Evolutionary conservation across 2,329 filamentous ascomycete genomes (phyloP).

Genomic region (Pseudocercospora musae): DNA sequence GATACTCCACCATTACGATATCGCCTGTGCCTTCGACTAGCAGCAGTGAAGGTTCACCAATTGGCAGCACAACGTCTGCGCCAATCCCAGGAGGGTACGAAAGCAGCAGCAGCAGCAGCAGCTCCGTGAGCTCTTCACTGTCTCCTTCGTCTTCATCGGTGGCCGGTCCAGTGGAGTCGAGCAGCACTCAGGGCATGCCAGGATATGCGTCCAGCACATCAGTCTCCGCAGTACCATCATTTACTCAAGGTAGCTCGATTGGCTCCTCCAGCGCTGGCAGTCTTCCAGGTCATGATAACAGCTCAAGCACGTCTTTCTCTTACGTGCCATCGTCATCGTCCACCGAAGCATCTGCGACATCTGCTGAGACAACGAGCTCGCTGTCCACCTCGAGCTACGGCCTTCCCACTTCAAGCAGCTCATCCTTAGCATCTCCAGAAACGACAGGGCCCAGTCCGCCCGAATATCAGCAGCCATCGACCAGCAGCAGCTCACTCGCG

Average conservation of each 20-base stretch:
- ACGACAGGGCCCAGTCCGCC: neutral
- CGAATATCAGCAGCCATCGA: neutral
- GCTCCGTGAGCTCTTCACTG: neutral
- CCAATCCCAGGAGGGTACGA: neutral
- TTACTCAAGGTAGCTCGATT: neutral
- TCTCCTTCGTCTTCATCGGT: neutral
- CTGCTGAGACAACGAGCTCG: neutral
- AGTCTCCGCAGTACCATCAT: neutral
- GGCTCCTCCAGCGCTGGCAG: neutral
- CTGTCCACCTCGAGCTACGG: neutral
- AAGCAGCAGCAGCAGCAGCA: neutral
- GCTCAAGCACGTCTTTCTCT: neutral
- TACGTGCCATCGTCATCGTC: conserved; percentile 1
- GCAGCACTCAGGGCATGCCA: neutral
- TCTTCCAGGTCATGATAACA: neutral
- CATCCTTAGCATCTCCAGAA: neutral
- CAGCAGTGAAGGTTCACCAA: neutral
- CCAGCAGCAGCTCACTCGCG: neutral
- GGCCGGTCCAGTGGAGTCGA: neutral
- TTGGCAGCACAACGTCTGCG: neutral
- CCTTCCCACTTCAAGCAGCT: neutral
- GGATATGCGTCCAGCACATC: neutral
- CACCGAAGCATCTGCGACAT: neutral
- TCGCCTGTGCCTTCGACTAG: neutral
- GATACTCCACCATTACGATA: neutral